Evolutionary conservation across 2,329 filamentous ascomycete species (phyloP), one percentile per base, ranked within the genome.

Genomic region (Albophoma yamanashiensis): DNA sequence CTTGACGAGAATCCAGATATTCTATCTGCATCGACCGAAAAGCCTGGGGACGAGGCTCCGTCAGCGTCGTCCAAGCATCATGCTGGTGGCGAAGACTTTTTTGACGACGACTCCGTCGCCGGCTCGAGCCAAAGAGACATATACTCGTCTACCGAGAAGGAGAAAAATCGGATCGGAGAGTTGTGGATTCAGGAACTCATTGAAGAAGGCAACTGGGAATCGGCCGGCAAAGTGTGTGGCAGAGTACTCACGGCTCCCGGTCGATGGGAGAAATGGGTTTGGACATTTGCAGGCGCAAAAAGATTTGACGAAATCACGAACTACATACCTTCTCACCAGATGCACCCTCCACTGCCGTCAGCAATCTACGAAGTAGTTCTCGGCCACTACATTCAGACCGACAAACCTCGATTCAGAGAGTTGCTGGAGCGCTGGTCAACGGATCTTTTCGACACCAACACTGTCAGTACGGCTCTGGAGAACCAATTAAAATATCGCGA

Each of bases 251-350:
- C 86, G 52, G 91, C 88, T 1, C 85, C 91, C 1, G 81, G 88
- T 56, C 80, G 88, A 66, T 99, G 94, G 94, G 92, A 97, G 75
- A 91, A 95, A 67, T 97, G 93, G 92, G 89, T 95, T 6, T 95
- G 89, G 85, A 88, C 85, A 0, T 99, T 99, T 74, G 91, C 92
- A 9, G 88, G 91, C 47, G 89, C 89, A 2, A 83, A 90, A 64
- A 91, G 87, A 68, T 91, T 96, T 67, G 91, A 97, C 70, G 92
- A 96, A 66, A 96, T 99, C 62, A 89, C 89, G 6, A 82, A 89
- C 42, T 87, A 89, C 67, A 89, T 99, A 38, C 94, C 94, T 0
- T 86, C 84, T 1, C 82, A 87, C 58, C 84, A 86, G n/a, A 81
- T 95, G 70, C 84, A 83, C 36, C 92, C 92, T 9, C 88, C 91